These are phyloP conservation scores for Globisporangium recalcitrans DNA, from an alignment of 352 stramenopile species.

Conservation along the genomic window DNA sequence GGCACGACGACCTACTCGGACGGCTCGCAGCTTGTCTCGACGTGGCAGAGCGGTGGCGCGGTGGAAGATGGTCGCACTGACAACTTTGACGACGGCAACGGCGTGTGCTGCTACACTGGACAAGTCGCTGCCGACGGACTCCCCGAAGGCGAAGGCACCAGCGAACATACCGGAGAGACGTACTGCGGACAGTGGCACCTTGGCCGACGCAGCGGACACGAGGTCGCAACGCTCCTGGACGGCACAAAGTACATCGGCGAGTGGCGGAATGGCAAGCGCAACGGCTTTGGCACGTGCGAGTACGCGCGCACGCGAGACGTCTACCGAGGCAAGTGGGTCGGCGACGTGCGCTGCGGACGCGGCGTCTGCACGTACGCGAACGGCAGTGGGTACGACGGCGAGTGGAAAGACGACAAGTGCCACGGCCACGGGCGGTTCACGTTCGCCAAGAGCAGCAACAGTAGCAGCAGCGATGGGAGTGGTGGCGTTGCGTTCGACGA, in stretches of 20 bases:
- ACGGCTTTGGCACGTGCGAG: constrained; percentile 71
- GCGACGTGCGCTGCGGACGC: constrained; percentile 56
- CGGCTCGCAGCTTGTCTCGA: constrained; percentile 34
- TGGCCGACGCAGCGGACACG: constrained; percentile 47
- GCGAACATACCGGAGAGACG: constrained; percentile 37
- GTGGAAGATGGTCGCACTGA: constrained; percentile 26
- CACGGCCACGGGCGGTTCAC: constrained; percentile 74
- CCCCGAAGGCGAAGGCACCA: constrained; percentile 56
- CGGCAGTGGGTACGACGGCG: constrained; percentile 69
- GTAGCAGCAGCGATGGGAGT: not conserved
- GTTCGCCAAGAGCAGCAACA: constrained; percentile 24
- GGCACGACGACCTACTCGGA: constrained; percentile 64
- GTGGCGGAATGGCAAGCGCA: constrained; percentile 79
- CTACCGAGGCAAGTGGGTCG: constrained; percentile 87
- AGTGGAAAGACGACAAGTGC: constrained; percentile 75
- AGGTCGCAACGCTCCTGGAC: constrained; percentile 48
- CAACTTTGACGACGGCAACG: constrained; percentile 48
- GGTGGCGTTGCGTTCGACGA: constrained; percentile 69
- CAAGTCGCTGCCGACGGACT: constrained; percentile 30
- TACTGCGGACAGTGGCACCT: constrained; percentile 48
- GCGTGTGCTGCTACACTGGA: constrained; percentile 42
- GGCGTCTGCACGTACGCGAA: constrained; percentile 57
- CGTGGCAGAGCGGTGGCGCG: constrained; percentile 29
- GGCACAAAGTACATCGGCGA: constrained; percentile 82
- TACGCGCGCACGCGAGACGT: constrained; percentile 49